Evolutionary conservation across 2,329 filamentous ascomycete genomes (phyloP), one percentile per base, ranked within the genome.

Genomic region (Pyricularia grisea): DNA sequence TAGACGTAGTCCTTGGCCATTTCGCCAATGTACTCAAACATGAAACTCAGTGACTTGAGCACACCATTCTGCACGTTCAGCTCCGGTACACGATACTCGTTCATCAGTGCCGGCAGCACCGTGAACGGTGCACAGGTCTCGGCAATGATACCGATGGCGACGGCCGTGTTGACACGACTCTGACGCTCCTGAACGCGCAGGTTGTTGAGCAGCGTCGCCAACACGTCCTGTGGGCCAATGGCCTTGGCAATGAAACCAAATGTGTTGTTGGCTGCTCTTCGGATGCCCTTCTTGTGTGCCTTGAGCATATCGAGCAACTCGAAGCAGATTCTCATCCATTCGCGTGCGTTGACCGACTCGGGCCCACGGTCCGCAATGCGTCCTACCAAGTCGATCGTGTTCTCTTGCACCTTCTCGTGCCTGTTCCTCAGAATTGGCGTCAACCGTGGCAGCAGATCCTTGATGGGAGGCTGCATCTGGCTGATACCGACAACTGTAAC

Each of bases 1-100:
- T 99, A 99, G 77, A 99, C 95, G 78, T 99, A 99, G 80, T 99
- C 95, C 81, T 98, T 99, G 72, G 93, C 93, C 95, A 99, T 98
- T 80, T 99, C 95, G 72, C 95, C 95, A 78, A 99, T 99, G 81
- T 99, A 99, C 77, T 99, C 95, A 77, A 98, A 99, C 71, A 99
- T 85, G 85, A 99, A 99, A 7, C 92, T 96, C 68, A 99, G 86
- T 5, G 94, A 94, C 79, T 99, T 99, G 77, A 99, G 89, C 42
- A 99, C 95, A 81, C 95, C 95, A 74, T 99, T 99, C 78, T 99
- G 95, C 30, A 99, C 95, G 77, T 99, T 99, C 73, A 99, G 90
- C 80, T 99, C 95, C 0, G 95, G 95, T 10, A 99, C 95, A 68
- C 95, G 91, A 80, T 99, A 99, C 79, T 99, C 95, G 81, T 99